Percentiles rank a stretch among this genome's conserved stretches.
These are phyloP conservation scores for Cyclocybe aegerita DNA, from an alignment of 768 basidiomycete species.

Conservation along the genomic window DNA sequence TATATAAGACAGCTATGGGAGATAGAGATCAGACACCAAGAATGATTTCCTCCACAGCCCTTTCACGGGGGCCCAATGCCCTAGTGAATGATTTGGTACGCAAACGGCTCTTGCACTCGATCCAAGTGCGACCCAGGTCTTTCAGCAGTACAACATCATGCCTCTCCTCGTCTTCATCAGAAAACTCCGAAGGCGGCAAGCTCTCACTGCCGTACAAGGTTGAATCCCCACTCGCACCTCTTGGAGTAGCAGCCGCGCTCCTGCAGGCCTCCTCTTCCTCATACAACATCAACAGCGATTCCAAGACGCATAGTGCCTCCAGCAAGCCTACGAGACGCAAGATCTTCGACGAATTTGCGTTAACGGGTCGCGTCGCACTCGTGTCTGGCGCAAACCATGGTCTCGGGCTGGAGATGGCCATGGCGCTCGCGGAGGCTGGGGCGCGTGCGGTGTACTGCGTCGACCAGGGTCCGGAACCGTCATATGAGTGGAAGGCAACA, in stretches of 20 bases:
- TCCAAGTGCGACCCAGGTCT: too few species aligned
- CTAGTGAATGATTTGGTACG: too few species aligned
- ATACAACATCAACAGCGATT: too few species aligned
- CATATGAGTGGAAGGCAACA: conserved; percentile 45
- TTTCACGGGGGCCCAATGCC: too few species aligned
- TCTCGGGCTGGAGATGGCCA: conserved; percentile 48
- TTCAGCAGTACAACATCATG: too few species aligned
- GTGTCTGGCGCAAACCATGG: conserved; percentile 57
- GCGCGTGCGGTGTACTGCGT: conserved; percentile 50
- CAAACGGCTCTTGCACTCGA: too few species aligned
- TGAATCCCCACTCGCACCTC: conserved; percentile 8
- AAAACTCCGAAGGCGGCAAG: not conserved
- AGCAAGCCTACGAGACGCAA: conserved; percentile 25
- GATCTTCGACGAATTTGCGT: conserved; percentile 45
- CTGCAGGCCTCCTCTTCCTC: conserved; percentile 8
- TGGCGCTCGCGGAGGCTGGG: conserved; percentile 26
- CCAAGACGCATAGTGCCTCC: conserved; percentile 4
- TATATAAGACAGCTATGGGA: too few species aligned
- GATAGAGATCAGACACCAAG: too few species aligned
- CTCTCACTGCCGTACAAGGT: conserved; percentile 7
- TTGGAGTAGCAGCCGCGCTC: conserved; percentile 22
- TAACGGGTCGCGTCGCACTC: conserved; percentile 45
- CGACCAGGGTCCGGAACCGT: conserved; percentile 48
- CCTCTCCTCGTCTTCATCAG: too few species aligned
- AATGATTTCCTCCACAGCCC: too few species aligned